Percentiles rank a stretch among this genome's conserved stretches.
phyloP scores from a whole-genome alignment of 805 yeast genomes.

The Millerago galiae region DNA sequence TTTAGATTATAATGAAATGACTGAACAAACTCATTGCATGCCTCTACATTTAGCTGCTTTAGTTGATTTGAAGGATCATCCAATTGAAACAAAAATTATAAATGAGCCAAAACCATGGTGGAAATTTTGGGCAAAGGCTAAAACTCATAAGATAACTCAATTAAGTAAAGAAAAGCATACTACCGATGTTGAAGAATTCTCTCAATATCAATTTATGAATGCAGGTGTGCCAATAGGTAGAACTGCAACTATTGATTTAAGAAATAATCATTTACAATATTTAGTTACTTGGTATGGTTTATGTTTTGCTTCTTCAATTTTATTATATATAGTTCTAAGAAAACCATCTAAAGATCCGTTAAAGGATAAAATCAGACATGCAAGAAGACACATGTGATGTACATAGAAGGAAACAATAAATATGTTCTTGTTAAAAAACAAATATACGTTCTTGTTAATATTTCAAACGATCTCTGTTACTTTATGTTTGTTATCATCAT shows the following conservation, averaged over 20 bases:
- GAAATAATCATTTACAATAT: slow-evolving; percentile 89
- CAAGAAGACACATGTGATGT: slow-evolving; percentile 32
- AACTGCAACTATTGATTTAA: slow-evolving; percentile 69
- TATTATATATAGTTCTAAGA: slow-evolving; percentile 48
- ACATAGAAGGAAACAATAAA: background rate
- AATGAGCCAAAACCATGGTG: slow-evolving; percentile 24
- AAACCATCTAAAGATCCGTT: slow-evolving; percentile 35
- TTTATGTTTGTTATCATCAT: slow-evolving; percentile 10
- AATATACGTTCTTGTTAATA: background rate
- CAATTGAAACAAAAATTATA: slow-evolving; percentile 33
- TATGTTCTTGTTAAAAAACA: no score
- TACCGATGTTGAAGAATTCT: slow-evolving; percentile 32
- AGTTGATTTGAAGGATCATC: slow-evolving; percentile 59
- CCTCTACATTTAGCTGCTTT: slow-evolving; percentile 76
- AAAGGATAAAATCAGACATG: slow-evolving; percentile 44
- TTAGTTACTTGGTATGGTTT: slow-evolving; percentile 94
- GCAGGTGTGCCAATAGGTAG: slow-evolving; percentile 92
- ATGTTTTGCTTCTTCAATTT: slow-evolving; percentile 62
- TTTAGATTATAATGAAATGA: slow-evolving; percentile 80
- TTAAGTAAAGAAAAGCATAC: slow-evolving; percentile 3
- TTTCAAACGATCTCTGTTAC: background rate
- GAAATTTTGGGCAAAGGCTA: slow-evolving; percentile 21
- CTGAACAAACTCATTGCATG: slow-evolving; percentile 53
- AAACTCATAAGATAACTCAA: slow-evolving; percentile 8
- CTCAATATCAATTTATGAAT: slow-evolving; percentile 52